Percentiles rank a stretch among this genome's conserved stretches.
Conservation (phyloP, 2,329 filamentous ascomycete genomes). For the Claviceps pazoutovae region DNA sequence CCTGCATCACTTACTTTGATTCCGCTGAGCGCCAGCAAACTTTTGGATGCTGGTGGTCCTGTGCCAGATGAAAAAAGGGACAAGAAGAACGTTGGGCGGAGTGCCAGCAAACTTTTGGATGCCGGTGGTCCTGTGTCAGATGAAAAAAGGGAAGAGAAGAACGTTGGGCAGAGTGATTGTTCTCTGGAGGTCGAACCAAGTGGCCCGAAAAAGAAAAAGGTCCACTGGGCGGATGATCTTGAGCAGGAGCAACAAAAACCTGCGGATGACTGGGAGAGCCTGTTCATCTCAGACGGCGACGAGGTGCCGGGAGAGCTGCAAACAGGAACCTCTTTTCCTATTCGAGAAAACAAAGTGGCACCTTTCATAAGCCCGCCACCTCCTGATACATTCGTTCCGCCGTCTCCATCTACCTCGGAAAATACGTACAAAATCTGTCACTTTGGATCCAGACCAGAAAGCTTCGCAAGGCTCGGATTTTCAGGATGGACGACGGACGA, state of each 20-base stretch:
- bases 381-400: not conserved
- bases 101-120: not conserved
- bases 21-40: not conserved
- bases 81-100: not conserved
- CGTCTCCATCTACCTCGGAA: not conserved
- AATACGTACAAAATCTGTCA: conserved; percentile 5
- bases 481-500: conserved; percentile 7
- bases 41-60: not conserved
- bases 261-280: conserved; percentile 1
- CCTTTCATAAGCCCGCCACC: not conserved
- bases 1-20: not conserved
- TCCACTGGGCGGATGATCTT: conserved; percentile 4
- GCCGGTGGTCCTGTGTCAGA: not conserved
- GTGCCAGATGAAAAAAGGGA: not conserved
- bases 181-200: not conserved
- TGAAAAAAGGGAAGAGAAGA: not conserved
- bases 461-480: conserved; percentile 7
- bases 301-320: not conserved
- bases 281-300: conserved; percentile 3
- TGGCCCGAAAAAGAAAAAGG: conserved; percentile 1
- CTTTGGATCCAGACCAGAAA: conserved; percentile 5
- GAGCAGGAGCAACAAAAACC: not conserved
- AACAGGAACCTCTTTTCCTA: not conserved
- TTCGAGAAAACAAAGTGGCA: not conserved
- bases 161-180: not conserved